Base-by-base conservation (phyloP, 768 basidiomycete species). In the Rhizopogon sp. region DNA sequence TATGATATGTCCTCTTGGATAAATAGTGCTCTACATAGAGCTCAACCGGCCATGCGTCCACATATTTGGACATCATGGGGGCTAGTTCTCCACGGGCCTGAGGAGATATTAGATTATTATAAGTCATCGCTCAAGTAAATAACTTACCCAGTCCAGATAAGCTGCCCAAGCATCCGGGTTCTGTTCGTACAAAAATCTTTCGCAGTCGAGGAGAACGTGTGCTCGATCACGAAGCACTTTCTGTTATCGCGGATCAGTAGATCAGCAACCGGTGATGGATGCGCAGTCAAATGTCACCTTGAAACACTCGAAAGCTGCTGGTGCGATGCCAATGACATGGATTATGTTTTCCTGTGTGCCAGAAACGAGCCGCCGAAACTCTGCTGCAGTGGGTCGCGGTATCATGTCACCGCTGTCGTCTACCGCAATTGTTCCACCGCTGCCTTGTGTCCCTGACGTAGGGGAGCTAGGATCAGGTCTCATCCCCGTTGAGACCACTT, bases 401-500 rank as follows among this genome's bases (percentile, higher is more conserved):
- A 49, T 16, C 33, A 20, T 1, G 3, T 1, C 1, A 3, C 16
- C 14, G 4, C 8, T 22, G 1, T 2, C 20, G 3, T 25, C 47
- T 20, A n/a, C 7, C 6, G 47, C 7, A 16, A 20, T 13, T 14
- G 47, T 22, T 22, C 20, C 31, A 7, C 31, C 17, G 6, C 20
- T 31, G 9, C 1, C 3, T 35, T 33, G 46, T 33, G 14, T 46
- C 11, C 45, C 33, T n/a, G 11, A 33, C 7, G 17, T 5, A 37
- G 14, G 14, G 9, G 13, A 22, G 16, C 14, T 3, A 3, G 35
- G 35, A 49, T 35, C 33, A 14, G 47, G 47, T 2, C 31, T 49
- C 47, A 49, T 49, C 22, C 47, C 47, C 5, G 47, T 49, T 14
- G 47, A 49, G 35, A 49, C 47, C 47, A 49, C 47, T 49, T 49